phyloP scores from a whole-genome alignment of 2,329 filamentous ascomycete genomes.

The Trichoderma harzianum region DNA sequence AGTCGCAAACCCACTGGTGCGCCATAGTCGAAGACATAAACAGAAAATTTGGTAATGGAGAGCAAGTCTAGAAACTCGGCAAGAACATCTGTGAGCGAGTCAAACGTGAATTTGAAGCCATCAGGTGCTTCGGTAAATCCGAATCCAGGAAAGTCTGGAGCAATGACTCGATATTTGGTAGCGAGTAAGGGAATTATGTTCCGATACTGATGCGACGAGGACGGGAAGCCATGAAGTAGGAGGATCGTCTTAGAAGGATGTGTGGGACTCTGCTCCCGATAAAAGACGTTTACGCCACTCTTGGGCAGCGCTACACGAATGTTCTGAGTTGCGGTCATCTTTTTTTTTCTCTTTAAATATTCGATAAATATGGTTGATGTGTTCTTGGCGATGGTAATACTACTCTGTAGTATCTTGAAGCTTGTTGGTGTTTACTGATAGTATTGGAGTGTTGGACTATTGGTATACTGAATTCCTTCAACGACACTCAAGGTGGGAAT shows the following conservation, averaged over 20 bases:
- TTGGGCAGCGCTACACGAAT: background rate
- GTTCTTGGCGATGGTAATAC: background rate
- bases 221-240: constrained; percentile 12
- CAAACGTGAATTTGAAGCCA: constrained; percentile 7
- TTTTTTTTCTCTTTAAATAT: background rate
- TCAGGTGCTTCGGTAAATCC: constrained; percentile 7
- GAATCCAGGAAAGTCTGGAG: constrained; percentile 4
- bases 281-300: constrained; percentile 6
- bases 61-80: constrained; percentile 2
- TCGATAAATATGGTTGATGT: background rate
- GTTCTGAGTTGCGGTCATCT: background rate
- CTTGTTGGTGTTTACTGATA: background rate
- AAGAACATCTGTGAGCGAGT: background rate
- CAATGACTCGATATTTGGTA: constrained; percentile 6
- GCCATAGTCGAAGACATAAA: constrained; percentile 11
- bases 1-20: constrained; percentile 1
- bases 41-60: background rate
- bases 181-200: constrained; percentile 6
- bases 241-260: background rate
- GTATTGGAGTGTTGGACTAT: background rate
- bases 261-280: constrained; percentile 3
- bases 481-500: background rate
- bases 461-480: background rate
- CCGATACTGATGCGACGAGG: constrained; percentile 6
- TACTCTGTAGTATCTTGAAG: background rate